These are phyloP conservation scores for Kingdonia uniflora DNA, from an alignment of 164 flowering plant species.

Conservation along the genomic window DNA sequence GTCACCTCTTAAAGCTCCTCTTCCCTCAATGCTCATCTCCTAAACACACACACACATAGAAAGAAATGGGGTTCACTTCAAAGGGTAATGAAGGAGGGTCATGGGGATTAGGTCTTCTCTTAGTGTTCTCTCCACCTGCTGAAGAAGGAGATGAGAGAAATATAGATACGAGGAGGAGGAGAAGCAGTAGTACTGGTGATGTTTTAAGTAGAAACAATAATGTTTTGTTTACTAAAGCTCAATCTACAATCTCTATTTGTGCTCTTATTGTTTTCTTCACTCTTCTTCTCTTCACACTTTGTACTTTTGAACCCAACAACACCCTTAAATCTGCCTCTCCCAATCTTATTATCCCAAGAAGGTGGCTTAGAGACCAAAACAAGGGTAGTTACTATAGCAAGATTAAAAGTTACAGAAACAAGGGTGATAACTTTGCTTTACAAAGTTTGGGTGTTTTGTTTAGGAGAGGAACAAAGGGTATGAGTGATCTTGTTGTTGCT, in stretches of 20 bases:
- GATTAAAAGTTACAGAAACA: not conserved
- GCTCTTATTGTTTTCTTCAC: constrained; percentile 48
- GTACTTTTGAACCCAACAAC: constrained; percentile 40
- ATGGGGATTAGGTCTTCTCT: constrained; percentile 42
- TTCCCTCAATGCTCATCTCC: not conserved
- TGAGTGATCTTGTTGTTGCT: constrained; percentile 62
- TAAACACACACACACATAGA: not conserved
- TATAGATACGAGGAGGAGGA: constrained; percentile 8
- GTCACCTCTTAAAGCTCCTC: no score
- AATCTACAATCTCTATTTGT: constrained; percentile 66
- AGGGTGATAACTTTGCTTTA: constrained; percentile 49
- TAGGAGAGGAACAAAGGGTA: constrained; percentile 50
- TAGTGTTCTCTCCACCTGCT: constrained; percentile 62
- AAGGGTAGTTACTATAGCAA: not conserved
- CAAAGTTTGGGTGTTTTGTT: constrained; percentile 72
- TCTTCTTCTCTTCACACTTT: constrained; percentile 68
- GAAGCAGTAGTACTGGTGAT: constrained; percentile 1
- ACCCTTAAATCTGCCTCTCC: constrained; percentile 4
- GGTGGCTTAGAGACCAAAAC: constrained; percentile 18
- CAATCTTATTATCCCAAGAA: constrained; percentile 14
- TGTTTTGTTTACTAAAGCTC: constrained; percentile 43
- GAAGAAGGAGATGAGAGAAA: constrained; percentile 25
- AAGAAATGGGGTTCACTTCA: constrained; percentile 8
- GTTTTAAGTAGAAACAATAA: no score
- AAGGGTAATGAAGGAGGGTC: constrained; percentile 8